Conservation (phyloP, 371 early-diverging fungal species). For the Circinella minor region DNA sequence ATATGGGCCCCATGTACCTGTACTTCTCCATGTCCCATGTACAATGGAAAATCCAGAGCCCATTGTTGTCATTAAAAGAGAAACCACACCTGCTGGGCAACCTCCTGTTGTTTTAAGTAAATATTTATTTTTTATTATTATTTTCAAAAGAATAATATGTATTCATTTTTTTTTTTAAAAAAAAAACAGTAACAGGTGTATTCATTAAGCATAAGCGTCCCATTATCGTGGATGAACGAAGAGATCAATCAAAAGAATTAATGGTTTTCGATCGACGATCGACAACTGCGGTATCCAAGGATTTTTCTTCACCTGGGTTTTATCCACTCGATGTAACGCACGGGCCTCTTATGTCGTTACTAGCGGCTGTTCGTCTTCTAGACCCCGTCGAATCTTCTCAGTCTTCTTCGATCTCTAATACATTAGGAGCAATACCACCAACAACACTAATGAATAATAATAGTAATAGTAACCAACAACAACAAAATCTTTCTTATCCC, state of each 20-base stretch:
- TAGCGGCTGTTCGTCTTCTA: slow-evolving; percentile 17
- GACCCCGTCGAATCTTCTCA: slow-evolving; percentile 5
- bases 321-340: slow-evolving; percentile 24
- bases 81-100: slow-evolving; percentile 36
- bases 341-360: slow-evolving; percentile 21
- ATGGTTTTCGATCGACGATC: slow-evolving; percentile 31
- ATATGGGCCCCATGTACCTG: slow-evolving; percentile 37
- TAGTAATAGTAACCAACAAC: background rate
- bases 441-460: background rate
- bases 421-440: background rate
- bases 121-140: background rate
- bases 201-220: slow-evolving; percentile 27
- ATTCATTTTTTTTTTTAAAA: background rate
- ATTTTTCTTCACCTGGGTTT: slow-evolving; percentile 24
- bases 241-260: slow-evolving; percentile 25
- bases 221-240: slow-evolving; percentile 31
- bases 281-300: slow-evolving; percentile 1
- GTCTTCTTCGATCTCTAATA: background rate
- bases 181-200: slow-evolving; percentile 22
- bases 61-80: slow-evolving; percentile 35
- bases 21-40: slow-evolving; percentile 42
- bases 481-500: background rate
- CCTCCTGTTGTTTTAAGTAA: slow-evolving; percentile 49
- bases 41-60: slow-evolving; percentile 37
- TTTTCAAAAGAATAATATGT: background rate